Evolutionary conservation across 768 basidiomycete species (phyloP).

Genomic region (Termitomyces titanicus): DNA sequence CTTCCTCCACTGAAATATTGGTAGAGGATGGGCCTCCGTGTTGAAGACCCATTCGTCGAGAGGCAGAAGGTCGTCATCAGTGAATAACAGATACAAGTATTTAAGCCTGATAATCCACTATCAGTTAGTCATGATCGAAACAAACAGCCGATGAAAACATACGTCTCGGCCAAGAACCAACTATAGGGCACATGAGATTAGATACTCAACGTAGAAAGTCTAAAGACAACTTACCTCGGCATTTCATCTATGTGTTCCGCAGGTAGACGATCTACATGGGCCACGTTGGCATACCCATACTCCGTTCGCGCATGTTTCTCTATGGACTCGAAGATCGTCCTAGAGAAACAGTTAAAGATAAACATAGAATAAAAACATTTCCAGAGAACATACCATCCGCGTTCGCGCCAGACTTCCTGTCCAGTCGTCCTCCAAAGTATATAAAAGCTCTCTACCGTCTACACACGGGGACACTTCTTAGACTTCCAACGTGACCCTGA

Average conservation of each 20-base stretch:
- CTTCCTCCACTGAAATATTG: slow-evolving; percentile 60
- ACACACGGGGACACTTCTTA: neutral
- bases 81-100: slow-evolving; percentile 68
- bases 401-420: slow-evolving; percentile 46
- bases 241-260: slow-evolving; percentile 37
- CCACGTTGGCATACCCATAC: slow-evolving; percentile 44
- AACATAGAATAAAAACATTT: neutral
- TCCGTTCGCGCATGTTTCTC: slow-evolving; percentile 41
- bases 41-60: slow-evolving; percentile 58
- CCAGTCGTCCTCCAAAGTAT: slow-evolving; percentile 51
- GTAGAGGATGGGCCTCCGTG: slow-evolving; percentile 77
- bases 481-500: neutral
- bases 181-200: slow-evolving; percentile 17
- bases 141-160: slow-evolving; percentile 7
- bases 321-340: slow-evolving; percentile 44
- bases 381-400: slow-evolving; percentile 37
- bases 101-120: slow-evolving; percentile 47
- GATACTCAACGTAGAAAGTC: neutral
- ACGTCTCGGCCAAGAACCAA: slow-evolving; percentile 45
- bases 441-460: slow-evolving; percentile 54
- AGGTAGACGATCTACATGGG: slow-evolving; percentile 31
- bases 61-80: slow-evolving; percentile 54
- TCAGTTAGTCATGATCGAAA: neutral
- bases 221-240: slow-evolving; percentile 42
- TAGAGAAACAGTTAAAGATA: slow-evolving; percentile 1